Conservation (phyloP, 306 rosid genomes). For the Cyamopsis tetragonoloba region DNA sequence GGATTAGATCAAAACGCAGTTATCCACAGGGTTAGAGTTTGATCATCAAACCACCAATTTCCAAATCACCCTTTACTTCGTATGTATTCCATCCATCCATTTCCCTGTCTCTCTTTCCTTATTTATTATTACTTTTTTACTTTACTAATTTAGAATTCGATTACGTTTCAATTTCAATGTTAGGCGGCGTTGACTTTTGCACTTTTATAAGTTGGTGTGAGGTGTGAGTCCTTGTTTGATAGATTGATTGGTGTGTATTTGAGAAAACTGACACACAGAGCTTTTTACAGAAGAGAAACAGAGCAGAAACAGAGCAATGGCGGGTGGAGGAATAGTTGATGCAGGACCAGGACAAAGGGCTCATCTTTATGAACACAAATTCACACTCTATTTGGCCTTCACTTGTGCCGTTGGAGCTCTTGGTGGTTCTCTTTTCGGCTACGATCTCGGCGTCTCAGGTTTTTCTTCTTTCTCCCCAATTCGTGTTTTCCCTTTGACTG, state of each 20-base stretch:
- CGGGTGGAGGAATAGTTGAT: slow-evolving; percentile 55
- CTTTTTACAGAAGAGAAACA: not conserved
- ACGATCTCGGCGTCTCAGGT: slow-evolving; percentile 99
- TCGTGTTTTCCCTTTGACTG: too few species aligned
- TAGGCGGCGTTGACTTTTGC: not conserved
- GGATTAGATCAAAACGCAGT: too few species aligned
- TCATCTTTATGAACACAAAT: slow-evolving; percentile 66
- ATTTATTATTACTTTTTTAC: too few species aligned
- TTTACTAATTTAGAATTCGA: too few species aligned
- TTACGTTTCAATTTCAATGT: too few species aligned
- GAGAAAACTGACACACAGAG: not conserved
- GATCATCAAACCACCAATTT: too few species aligned
- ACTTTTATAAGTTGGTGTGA: not conserved
- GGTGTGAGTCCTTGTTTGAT: not conserved
- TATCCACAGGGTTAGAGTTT: too few species aligned
- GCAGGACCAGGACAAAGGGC: slow-evolving; percentile 57
- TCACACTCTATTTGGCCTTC: slow-evolving; percentile 58
- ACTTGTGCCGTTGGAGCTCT: slow-evolving; percentile 81
- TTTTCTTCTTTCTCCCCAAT: not conserved
- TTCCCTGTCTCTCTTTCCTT: too few species aligned
- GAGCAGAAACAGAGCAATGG: too few species aligned
- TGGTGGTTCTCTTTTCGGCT: slow-evolving; percentile 93
- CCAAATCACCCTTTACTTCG: too few species aligned
- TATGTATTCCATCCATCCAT: too few species aligned
- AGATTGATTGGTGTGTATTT: too few species aligned